Base-by-base conservation (phyloP, 139 green algal genomes). In the Zygnema circumcarinatum region DNA sequence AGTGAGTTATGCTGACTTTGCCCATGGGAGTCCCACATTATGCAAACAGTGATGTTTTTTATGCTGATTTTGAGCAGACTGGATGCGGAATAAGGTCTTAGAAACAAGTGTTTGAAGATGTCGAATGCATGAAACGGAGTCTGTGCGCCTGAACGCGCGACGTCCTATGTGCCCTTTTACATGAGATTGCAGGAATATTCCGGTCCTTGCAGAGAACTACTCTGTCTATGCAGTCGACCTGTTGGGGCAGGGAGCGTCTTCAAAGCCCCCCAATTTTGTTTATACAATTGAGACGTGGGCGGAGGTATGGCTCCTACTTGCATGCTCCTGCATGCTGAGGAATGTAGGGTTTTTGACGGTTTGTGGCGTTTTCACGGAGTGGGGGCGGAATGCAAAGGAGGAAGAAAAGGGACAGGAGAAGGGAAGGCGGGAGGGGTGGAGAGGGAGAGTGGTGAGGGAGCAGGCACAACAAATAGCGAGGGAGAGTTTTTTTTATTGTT, bases 161-260 rank as follows among this genome's bases (percentile, higher is more conserved):
- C n/a, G n/a, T n/a, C n/a, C n/a, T n/a, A n/a, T n/a, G n/a, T n/a
- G n/a, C n/a, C n/a, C n/a, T n/a, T n/a, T n/a, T n/a, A n/a, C n/a
- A n/a, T n/a, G n/a, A n/a, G n/a, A n/a, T n/a, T 85, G 31, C 79
- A 85, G 79, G 74, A 91, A 89, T 31, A 97, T 97, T 32, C 98
- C 93, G 32, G 82, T 88, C 3, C 82, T 88, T 31, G 40, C 82
- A 74, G 36, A 85, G 21, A 87, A 1, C 29, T 11, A 88, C 90
- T 81, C 78, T 53, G 95, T 98, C n/a, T 97, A 96, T 76, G 94
- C 95, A 0, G 69, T 96, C 0, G 95, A 97, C 89, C 76, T 97
- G 1, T 84, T 97, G 38, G 95, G 95, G 1, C 95, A 94, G 81
- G 96, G 96, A 11, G 90, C 94, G n/a, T 96, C 93, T 22, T 95